phyloP scores from a whole-genome alignment of 768 basidiomycete genomes.

The Rhizopogon rudus region DNA sequence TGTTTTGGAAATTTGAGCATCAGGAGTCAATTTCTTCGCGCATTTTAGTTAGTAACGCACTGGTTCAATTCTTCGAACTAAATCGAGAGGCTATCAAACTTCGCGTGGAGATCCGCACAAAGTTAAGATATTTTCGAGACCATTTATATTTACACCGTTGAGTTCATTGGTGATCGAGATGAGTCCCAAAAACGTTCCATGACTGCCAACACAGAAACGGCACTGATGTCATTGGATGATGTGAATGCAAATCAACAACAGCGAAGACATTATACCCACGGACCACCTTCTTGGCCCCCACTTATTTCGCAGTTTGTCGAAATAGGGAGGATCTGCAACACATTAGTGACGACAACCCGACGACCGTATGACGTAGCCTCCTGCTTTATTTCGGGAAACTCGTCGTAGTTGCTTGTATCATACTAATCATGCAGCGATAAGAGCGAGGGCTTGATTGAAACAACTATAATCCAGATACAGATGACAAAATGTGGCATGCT shows the following conservation, averaged over 20 bases:
- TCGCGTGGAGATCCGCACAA: no score
- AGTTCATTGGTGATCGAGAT: constrained; percentile 15
- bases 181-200: constrained; percentile 10
- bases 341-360: neutral
- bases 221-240: neutral
- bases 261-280: neutral
- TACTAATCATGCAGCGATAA: constrained; percentile 14
- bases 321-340: no score
- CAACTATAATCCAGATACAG: no score
- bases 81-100: no score
- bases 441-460: constrained; percentile 12
- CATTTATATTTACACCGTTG: constrained; percentile 22
- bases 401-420: no score
- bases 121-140: constrained; percentile 10
- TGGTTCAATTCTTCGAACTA: no score
- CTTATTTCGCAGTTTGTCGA: neutral
- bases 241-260: neutral
- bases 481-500: no score
- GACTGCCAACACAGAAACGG: constrained; percentile 13
- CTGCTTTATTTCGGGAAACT: no score
- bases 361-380: neutral
- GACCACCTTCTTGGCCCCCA: neutral
- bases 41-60: no score
- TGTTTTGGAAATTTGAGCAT: no score
- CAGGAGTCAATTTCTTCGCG: no score